A percentile compares a stretch with the other conserved stretches of the same genome.
These are phyloP conservation scores for Inonotus hispidus DNA, from an alignment of 1,284 basidiomycete species.

Conservation along the genomic window DNA sequence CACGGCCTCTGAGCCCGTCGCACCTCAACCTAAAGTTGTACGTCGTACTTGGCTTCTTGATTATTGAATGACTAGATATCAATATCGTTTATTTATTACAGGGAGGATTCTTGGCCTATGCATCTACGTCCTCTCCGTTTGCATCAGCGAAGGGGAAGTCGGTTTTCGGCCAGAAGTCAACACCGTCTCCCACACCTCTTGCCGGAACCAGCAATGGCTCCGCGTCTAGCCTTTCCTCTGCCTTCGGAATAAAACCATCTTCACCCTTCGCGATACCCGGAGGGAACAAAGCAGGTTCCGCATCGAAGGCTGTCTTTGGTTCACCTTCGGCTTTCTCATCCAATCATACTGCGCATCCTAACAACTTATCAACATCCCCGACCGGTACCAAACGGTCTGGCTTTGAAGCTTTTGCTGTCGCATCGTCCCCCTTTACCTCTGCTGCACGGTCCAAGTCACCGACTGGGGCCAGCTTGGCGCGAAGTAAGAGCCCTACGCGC, in stretches of 20 bases:
- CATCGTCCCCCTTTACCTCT: slow-evolving; percentile 55
- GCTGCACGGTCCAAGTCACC: slow-evolving; percentile 47
- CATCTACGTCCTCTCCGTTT: slow-evolving; percentile 18
- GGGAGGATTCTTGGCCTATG: slow-evolving; percentile 18
- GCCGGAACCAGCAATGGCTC: slow-evolving; percentile 17
- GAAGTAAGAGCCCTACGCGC: slow-evolving; percentile 48
- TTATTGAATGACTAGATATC: neutral
- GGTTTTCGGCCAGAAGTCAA: slow-evolving; percentile 18
- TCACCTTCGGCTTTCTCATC: slow-evolving; percentile 20
- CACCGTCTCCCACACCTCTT: slow-evolving; percentile 17
- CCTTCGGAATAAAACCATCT: slow-evolving; percentile 11
- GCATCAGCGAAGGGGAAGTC: slow-evolving; percentile 15
- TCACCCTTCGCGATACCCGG: slow-evolving; percentile 16
- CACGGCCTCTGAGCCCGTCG: slow-evolving; percentile 36
- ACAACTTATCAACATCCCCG: slow-evolving; percentile 25
- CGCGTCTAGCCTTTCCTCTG: slow-evolving; percentile 12
- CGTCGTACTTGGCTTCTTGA: neutral
- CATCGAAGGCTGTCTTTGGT: slow-evolving; percentile 11
- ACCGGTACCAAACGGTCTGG: slow-evolving; percentile 46
- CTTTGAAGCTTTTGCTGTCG: slow-evolving; percentile 59
- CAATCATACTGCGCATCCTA: slow-evolving; percentile 28
- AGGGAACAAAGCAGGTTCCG: slow-evolving; percentile 1
- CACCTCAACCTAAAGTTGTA: slow-evolving; percentile 18
- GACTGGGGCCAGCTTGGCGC: slow-evolving; percentile 24
- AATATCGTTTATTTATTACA: neutral